phyloP scores from a whole-genome alignment of 2,329 filamentous ascomycete species.

The Nigrospora sphaerica region DNA sequence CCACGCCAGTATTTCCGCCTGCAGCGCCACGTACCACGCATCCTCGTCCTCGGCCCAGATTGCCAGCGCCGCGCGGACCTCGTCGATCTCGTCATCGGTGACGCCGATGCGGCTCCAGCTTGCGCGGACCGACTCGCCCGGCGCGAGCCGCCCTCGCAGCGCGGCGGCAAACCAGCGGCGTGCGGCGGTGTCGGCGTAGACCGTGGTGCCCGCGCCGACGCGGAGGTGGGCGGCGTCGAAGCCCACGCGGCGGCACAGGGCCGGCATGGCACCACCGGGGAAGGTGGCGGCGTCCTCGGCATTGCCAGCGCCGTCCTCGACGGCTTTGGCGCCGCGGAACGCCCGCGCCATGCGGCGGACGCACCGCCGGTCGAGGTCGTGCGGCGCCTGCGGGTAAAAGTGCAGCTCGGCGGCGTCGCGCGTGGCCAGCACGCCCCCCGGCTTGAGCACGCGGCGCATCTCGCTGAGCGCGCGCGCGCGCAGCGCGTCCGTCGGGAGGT shows the following conservation, averaged over 20 bases:
- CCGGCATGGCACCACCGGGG: constrained; percentile 18
- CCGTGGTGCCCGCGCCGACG: constrained; percentile 20
- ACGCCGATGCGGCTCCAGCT: constrained; percentile 28
- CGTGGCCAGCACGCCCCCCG: constrained; percentile 31
- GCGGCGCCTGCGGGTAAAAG: constrained; percentile 20
- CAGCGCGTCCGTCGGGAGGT: constrained; percentile 25
- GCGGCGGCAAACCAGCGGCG: constrained; percentile 19
- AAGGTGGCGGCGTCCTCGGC: constrained; percentile 6
- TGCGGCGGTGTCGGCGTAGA: constrained; percentile 17
- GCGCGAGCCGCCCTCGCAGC: constrained; percentile 15
- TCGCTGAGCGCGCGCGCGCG: constrained; percentile 25
- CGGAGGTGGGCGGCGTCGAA: constrained; percentile 20
- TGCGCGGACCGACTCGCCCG: constrained; percentile 21
- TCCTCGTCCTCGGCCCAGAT: constrained; percentile 28
- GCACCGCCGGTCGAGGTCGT: constrained; percentile 22
- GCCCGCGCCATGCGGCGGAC: constrained; percentile 14
- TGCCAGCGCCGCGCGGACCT: constrained; percentile 19
- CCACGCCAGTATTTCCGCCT: constrained; percentile 31
- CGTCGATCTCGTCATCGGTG: constrained; percentile 24
- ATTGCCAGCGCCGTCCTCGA: constrained; percentile 8
- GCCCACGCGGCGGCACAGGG: constrained; percentile 20
- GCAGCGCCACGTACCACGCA: constrained; percentile 26
- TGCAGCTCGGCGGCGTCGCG: constrained; percentile 20
- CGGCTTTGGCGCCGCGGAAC: constrained; percentile 9
- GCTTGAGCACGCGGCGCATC: constrained; percentile 34